Evolutionary conservation across 106 monocot species (phyloP).

Genomic region (Dendrobium huoshanense): DNA sequence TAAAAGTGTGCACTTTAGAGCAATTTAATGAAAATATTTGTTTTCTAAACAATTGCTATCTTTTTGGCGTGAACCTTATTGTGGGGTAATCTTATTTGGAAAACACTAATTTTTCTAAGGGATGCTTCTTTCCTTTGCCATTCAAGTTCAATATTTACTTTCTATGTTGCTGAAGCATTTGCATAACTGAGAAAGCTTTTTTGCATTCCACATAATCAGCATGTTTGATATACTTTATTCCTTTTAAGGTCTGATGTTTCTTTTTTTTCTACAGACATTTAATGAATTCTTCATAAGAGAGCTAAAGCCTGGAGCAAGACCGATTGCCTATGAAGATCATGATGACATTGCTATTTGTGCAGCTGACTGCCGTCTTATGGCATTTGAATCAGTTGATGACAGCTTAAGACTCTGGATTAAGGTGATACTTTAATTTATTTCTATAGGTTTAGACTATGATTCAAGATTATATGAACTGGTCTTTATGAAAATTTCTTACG

Average conservation of each 20-base stretch:
- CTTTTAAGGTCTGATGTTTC: neutral
- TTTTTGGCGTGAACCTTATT: too few relatives aligned
- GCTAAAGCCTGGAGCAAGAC: conserved; percentile 76
- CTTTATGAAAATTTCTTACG: neutral
- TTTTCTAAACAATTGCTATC: too few relatives aligned
- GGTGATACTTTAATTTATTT: conserved; percentile 32
- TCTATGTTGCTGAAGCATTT: neutral
- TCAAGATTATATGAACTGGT: neutral
- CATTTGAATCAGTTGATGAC: conserved; percentile 78
- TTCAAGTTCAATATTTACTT: neutral
- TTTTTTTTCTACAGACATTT: conserved; percentile 59
- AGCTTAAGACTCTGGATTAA: conserved; percentile 91
- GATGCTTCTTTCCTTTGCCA: neutral
- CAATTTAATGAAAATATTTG: too few relatives aligned
- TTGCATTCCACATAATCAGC: neutral
- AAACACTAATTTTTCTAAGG: too few relatives aligned
- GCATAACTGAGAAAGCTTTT: neutral
- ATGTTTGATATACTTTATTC: neutral
- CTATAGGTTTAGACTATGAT: neutral
- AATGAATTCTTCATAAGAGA: conserved; percentile 95
- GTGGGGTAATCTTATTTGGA: too few relatives aligned
- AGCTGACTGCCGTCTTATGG: conserved; percentile 92
- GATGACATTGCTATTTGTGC: conserved; percentile 76
- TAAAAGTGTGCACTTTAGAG: too few relatives aligned
- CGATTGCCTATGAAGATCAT: conserved; percentile 44